Conservation (phyloP, 164 flowering plant genomes). For the Nymphaea thermarum region DNA sequence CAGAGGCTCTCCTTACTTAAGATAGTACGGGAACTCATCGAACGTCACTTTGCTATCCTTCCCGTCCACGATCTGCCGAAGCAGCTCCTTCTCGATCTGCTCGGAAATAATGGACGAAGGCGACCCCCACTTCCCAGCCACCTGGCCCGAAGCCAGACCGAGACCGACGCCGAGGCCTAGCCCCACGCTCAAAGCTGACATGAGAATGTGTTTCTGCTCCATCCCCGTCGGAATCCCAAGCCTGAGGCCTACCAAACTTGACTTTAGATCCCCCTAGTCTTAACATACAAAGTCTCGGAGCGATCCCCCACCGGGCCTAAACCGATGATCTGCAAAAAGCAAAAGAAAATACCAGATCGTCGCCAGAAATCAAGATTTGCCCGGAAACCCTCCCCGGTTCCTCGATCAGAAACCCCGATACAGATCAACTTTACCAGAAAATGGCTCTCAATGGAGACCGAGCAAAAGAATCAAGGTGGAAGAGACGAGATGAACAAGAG, state of each 20-base stretch:
- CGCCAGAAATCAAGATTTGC: no score
- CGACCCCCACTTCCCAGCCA: constrained; percentile 45
- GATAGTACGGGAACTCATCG: constrained; percentile 74
- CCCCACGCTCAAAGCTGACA: constrained; percentile 85
- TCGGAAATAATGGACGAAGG: constrained; percentile 27
- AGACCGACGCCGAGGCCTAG: constrained; percentile 85
- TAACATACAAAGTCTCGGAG: neutral
- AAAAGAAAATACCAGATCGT: neutral
- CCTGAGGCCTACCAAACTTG: neutral
- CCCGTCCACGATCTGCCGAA: constrained; percentile 57
- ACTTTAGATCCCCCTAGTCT: neutral
- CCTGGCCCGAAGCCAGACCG: constrained; percentile 70
- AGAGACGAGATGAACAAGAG: neutral
- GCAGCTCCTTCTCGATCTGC: constrained; percentile 61
- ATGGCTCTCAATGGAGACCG: neutral
- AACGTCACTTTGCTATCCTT: constrained; percentile 63
- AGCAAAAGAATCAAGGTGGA: neutral
- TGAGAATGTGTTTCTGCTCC: constrained; percentile 59
- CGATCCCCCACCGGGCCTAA: neutral
- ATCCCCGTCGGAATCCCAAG: constrained; percentile 13
- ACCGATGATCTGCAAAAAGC: neutral
- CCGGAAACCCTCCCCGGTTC: no score
- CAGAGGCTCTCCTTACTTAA: constrained; percentile 31
- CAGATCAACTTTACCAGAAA: neutral
- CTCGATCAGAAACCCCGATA: no score